Evolutionary conservation across 805 yeast genomes (phyloP).

Genomic region (Metschnikowia proteae): DNA sequence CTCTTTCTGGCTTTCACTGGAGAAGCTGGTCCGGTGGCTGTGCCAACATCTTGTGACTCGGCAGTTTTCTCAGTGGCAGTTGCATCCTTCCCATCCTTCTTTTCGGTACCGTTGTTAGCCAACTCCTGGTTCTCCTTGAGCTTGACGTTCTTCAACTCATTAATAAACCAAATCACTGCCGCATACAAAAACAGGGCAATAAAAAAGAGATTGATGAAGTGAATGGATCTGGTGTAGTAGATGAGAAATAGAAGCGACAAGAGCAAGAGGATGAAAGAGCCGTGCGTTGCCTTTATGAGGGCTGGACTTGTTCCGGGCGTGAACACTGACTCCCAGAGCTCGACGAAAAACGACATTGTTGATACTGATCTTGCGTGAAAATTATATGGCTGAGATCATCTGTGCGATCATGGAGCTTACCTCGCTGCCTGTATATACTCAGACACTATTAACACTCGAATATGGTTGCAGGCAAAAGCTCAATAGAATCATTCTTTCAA

Average conservation of each 20-base stretch:
- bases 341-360: slow-evolving; percentile 47
- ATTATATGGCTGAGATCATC: neutral
- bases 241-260: slow-evolving; percentile 55
- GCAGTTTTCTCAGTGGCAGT: slow-evolving; percentile 1
- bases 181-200: slow-evolving; percentile 70
- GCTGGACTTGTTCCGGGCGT: slow-evolving; percentile 94
- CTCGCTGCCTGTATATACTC: neutral
- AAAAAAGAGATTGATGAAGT: slow-evolving; percentile 52
- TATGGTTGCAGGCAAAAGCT: neutral
- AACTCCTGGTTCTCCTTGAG: slow-evolving; percentile 43
- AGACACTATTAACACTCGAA: neutral
- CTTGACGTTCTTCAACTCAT: slow-evolving; percentile 54
- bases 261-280: slow-evolving; percentile 65
- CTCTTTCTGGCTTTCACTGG: slow-evolving; percentile 11
- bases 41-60: neutral
- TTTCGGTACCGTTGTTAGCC: slow-evolving; percentile 21
- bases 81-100: neutral
- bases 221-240: slow-evolving; percentile 61
- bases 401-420: slow-evolving; percentile 2
- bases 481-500: no score
- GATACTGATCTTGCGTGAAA: neutral
- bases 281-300: slow-evolving; percentile 82
- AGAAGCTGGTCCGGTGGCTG: neutral
- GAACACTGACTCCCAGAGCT: slow-evolving; percentile 86
- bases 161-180: slow-evolving; percentile 82